Evolutionary conservation across 1,284 basidiomycete species (phyloP), one percentile per base, ranked within the genome.

Genomic region (Cryptococcus depauperatus): DNA sequence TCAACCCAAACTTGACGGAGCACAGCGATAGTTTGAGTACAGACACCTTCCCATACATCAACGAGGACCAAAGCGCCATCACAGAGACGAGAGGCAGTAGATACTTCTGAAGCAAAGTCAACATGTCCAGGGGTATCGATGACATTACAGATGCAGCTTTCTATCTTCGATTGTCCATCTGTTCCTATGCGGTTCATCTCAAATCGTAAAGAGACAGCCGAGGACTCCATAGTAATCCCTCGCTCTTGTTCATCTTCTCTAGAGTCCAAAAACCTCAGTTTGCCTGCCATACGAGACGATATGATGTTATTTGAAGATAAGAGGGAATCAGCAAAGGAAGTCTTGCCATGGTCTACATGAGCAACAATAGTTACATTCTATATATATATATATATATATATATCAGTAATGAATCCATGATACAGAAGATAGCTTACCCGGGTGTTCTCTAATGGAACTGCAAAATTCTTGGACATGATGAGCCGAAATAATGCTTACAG

Each of bases 111-210:
- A 0, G 91, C 93, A 58, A 99, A 99, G 71, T 98, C 95, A 34
- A 98, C 92, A 72, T 99, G 95, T 3, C 95, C 95, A 3, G 95
- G 95, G 0, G 95, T 98, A 69, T 99, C 95, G 58, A 98, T 93
- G 76, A 98, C 84, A 67, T 97, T 97, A 56, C 64, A 65, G 28
- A 71, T 50, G 48, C 70, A 37, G 18, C 66, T 42, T 67, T 66
- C 37, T 58, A 56, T 1, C 59, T 56, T 2, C 56, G 56, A 42
- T 55, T 47, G 35, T 59, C 64, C 56, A 22, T 67, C 62, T n/a
- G 57, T 53, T 1, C 70, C 72, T 38, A 75, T 73, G 40, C 80
- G 81, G 72, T 79, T 77, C 55, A 86, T 73, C 48, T 72, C 84
- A 58, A 92, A 93, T 52, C 81, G 79, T 41, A 92, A 73, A 10